Evolutionary conservation across 192 early-diverging fungal species (phyloP), one percentile per base, ranked within the genome.

Genomic region (Coemansia sp.): DNA sequence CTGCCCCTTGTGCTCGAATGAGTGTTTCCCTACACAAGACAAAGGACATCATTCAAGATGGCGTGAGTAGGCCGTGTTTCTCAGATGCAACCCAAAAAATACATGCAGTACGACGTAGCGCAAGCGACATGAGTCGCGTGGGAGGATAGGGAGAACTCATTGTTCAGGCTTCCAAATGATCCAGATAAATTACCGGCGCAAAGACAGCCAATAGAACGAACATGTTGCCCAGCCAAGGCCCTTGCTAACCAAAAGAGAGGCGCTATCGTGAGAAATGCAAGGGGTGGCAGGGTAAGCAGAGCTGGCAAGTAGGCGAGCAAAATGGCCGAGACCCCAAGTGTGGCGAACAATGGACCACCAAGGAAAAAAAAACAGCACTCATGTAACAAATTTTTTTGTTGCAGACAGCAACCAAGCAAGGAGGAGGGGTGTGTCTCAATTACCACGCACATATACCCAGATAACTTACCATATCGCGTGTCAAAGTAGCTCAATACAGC

Each of bases 1-100:
- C 69, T 70, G 61, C 44, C 60, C 45, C 65, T 62, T 27, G 69
- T 61, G 61, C 64, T 68, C 53, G 74, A 76, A 55, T 76, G 74
- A 44, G 65, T 69, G 65, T 76, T 76, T 15, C 74, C 74, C 74
- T 76, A 76, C 24, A 59, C n/a, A 34, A 34, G 9, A 39, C 47
- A 29, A 50, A 52, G 62, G 16, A 20, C 37, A 65, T 12, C 7
- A 52, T 35, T 18, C 24, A 62, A 52, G 30, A 3, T 27, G 2
- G 9, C n/a, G 27, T 30, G 27, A 55, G 52, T 56, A 15, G 0
- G 41, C 12, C 3, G 44, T 22, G 18, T 16, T 47, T 47, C 44
- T 18, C 44, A 47, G n/a, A 47, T 47, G n/a, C 44, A 24, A 3
- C 10, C 10, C 20, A 50, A 24, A 9, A 44, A 20, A 20, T 20